phyloP scores from a whole-genome alignment of 2,329 filamentous ascomycete species.

The Ambrosiella cleistominuta region DNA sequence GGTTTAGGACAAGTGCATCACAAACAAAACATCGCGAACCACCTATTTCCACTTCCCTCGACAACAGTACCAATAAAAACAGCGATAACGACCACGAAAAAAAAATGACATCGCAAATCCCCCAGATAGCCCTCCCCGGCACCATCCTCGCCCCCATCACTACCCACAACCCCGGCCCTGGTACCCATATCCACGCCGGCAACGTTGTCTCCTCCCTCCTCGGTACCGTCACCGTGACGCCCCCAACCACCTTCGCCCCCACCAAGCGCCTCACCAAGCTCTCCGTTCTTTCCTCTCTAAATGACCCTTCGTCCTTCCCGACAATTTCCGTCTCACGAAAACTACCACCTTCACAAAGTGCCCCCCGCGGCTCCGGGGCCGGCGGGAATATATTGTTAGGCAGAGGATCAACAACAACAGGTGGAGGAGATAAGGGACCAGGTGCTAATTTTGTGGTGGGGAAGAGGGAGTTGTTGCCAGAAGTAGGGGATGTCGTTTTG shows the following conservation, averaged over 20 bases:
- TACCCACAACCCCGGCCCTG: constrained; percentile 56
- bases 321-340: constrained; percentile 37
- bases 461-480: constrained; percentile 54
- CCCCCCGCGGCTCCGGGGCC: too few relatives aligned
- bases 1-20: too few relatives aligned
- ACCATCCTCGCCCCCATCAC: constrained; percentile 54
- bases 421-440: neutral
- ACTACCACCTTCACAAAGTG: too few relatives aligned
- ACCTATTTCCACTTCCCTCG: neutral
- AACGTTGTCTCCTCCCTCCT: constrained; percentile 69
- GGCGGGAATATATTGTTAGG: too few relatives aligned
- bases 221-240: constrained; percentile 45
- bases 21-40: too few relatives aligned
- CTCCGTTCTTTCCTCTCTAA: constrained; percentile 21
- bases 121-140: constrained; percentile 60
- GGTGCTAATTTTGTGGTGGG: neutral
- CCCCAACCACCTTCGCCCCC: constrained; percentile 32
- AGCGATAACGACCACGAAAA: neutral
- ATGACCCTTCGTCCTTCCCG: constrained; percentile 26
- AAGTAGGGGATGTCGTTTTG: constrained; percentile 64
- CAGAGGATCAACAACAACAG: too few relatives aligned
- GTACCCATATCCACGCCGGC: constrained; percentile 64
- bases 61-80: neutral
- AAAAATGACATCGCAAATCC: constrained; percentile 13
- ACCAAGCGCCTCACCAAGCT: constrained; percentile 43